Base-by-base conservation (phyloP, 2,329 filamentous ascomycete species). In the Sporothrix humicola region DNA sequence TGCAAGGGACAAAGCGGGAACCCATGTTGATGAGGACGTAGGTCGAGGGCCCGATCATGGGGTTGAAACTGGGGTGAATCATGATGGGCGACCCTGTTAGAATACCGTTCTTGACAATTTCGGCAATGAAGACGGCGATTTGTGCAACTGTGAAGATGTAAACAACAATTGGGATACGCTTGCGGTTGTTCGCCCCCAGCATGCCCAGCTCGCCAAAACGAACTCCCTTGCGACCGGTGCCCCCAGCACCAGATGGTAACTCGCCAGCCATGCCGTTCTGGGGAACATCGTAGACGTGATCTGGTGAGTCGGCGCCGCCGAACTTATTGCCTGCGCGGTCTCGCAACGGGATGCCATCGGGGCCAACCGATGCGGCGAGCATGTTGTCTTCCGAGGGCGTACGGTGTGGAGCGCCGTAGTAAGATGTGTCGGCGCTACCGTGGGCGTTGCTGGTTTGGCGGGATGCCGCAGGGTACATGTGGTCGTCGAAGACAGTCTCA, bases 11-110 rank as follows among this genome's bases (percentile, higher is more conserved):
- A 80, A 93, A 99, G 75, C 96, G 91, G 56, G 95, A 93, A 74
- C 96, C 96, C 93, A 99, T 97, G 82, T 97, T 97, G 84, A 98
- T 97, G 78, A 97, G 89, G 31, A 98, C 90, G 77, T 94, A 93
- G 1, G 91, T 89, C 5, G 95, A 97, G 0, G 96, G 96, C 0
- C 96, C 96, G 79, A 99, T 97, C 94, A 99, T 97, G 74, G 93
- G 92, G 83, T 98, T 99, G 84, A 99, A 97, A 17, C 87, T 87
- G 1, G 96, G 96, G 73, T 95, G 89, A 71, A 90, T 95, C 84
- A 90, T 88, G 79, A 94, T 93, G 23, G 92, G 88, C 31, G 92
- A 91, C 72, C 92, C 92, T 0, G 95, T 98, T 44, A 76, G 52
- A 61, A 77, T 73, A 59, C 76, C 91, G 82, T 95, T 97, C 79